Conservation (phyloP, 2,329 filamentous ascomycete species). For the Stachybotrys chartarum region DNA sequence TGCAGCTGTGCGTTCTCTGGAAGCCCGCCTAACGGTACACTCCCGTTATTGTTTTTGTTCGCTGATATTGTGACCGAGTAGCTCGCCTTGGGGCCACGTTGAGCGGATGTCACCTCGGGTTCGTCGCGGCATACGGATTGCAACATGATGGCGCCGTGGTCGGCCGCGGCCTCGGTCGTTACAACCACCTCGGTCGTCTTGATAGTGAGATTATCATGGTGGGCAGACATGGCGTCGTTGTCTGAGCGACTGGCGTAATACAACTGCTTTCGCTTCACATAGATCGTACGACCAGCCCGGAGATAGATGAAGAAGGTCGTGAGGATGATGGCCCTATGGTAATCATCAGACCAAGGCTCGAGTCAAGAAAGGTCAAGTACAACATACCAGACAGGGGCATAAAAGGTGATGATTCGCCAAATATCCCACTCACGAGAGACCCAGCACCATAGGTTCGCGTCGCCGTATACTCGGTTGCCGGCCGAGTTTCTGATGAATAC, state of each 20-base stretch:
- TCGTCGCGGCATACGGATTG: constrained; percentile 13
- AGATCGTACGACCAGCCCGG: constrained; percentile 59
- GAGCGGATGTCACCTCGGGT: constrained; percentile 6
- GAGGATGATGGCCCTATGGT: constrained; percentile 51
- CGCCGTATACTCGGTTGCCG: constrained; percentile 55
- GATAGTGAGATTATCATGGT: constrained; percentile 37
- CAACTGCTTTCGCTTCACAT: constrained; percentile 57
- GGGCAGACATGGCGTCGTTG: constrained; percentile 28
- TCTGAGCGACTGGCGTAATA: constrained; percentile 44
- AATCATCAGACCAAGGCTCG: no score
- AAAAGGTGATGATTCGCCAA: constrained; percentile 64
- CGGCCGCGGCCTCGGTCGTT: constrained; percentile 37
- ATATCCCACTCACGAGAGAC: constrained; percentile 55
- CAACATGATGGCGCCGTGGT: constrained; percentile 13
- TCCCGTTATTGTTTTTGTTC: constrained; percentile 9
- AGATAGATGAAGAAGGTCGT: constrained; percentile 60
- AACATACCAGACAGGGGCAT: constrained; percentile 50
- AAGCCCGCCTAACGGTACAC: constrained; percentile 6
- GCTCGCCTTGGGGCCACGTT: constrained; percentile 15
- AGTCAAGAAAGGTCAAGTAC: neutral
- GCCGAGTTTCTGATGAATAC: constrained; percentile 50
- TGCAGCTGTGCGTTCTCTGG: neutral
- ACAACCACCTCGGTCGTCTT: constrained; percentile 61
- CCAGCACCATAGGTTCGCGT: constrained; percentile 77
- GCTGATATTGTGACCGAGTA: constrained; percentile 48